Base-by-base conservation (phyloP, 495 filamentous ascomycete species). In the Penicillium waksmanii region DNA sequence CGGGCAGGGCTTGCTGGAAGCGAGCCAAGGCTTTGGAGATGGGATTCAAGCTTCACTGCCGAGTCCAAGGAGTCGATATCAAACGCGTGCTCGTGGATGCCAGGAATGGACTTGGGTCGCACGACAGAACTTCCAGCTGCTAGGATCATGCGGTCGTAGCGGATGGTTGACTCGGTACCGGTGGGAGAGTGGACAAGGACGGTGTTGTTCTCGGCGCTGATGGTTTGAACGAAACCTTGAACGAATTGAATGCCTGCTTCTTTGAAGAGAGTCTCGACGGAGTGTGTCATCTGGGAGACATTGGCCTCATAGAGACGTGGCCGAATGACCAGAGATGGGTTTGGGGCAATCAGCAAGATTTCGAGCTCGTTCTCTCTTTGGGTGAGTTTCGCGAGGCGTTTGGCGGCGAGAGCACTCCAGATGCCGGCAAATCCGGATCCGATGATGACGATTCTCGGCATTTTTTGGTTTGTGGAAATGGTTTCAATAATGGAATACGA, bases 381-480 rank as follows among this genome's bases (percentile, higher is more conserved):
- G 1, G 48, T 54, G n/a, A 61, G 48, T 0, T 63, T 57, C 23
- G 67, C 61, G 3, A 76, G 64, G n/a, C 73, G 65, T 23, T 65
- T 65, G 42, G 73, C 73, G 3, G 71, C 61, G 5, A 76, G 52
- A 17, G 73, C 71, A 43, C 67, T 70, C 69, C 70, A 76, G 11
- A 73, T 48, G 23, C 73, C 73, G 40, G 71, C 71, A 47, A 76
- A 76, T 2, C 73, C 73, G 34, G 73, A 58, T 2, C 73, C 73
- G 35, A 74, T 57, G 27, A 70, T 67, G 51, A 70, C 57, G 23
- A 70, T 61, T 60, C 43, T 58, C 17, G 59, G 13, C 65, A 67
- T 67, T 10, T 33, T 53, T 42, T 1, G 17, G 10, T 13, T 38
- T 40, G 9, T 31, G 27, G 27, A 7, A 9, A 5, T 31, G 27